These are phyloP conservation scores for Aspergillus indologenus DNA, from an alignment of 495 filamentous ascomycete species.

Conservation along the genomic window DNA sequence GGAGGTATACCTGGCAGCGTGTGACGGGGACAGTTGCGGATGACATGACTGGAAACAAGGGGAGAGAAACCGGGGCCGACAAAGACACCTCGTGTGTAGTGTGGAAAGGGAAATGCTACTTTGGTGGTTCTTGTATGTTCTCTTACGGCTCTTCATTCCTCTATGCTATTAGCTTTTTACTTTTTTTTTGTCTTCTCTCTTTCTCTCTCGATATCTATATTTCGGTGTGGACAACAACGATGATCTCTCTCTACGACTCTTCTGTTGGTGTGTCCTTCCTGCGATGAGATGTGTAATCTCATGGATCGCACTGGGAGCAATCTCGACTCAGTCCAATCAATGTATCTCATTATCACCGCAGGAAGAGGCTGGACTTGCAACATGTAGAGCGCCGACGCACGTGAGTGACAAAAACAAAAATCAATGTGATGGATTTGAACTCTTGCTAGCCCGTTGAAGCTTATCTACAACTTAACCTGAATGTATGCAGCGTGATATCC, in stretches of 20 bases:
- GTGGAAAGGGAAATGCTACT: slow-evolving; percentile 30
- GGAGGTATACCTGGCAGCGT: slow-evolving; percentile 41
- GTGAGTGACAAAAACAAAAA: too few species aligned
- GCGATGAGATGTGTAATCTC: too few species aligned
- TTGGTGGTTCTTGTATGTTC: slow-evolving; percentile 41
- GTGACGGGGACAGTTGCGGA: slow-evolving; percentile 42
- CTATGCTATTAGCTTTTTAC: slow-evolving; percentile 47
- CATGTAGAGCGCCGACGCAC: too few species aligned
- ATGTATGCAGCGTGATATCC: slow-evolving; percentile 7
- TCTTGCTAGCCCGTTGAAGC: too few species aligned
- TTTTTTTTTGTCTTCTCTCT: slow-evolving; percentile 28
- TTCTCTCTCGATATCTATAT: slow-evolving; percentile 5
- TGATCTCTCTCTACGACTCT: too few species aligned
- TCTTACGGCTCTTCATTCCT: slow-evolving; percentile 41
- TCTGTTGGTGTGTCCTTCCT: background rate
- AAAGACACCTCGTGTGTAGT: slow-evolving; percentile 26
- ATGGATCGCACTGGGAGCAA: too few species aligned
- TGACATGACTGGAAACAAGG: slow-evolving; percentile 19
- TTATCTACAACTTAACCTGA: too few species aligned
- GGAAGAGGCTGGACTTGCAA: too few species aligned
- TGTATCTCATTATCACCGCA: slow-evolving; percentile 3
- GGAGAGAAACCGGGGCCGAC: slow-evolving; percentile 36
- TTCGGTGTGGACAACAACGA: slow-evolving; percentile 35
- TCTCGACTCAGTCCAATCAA: background rate
- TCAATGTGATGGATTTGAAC: too few species aligned